Base-by-base conservation (phyloP, 306 rosid genomes). In the Medicago ruthenica region DNA sequence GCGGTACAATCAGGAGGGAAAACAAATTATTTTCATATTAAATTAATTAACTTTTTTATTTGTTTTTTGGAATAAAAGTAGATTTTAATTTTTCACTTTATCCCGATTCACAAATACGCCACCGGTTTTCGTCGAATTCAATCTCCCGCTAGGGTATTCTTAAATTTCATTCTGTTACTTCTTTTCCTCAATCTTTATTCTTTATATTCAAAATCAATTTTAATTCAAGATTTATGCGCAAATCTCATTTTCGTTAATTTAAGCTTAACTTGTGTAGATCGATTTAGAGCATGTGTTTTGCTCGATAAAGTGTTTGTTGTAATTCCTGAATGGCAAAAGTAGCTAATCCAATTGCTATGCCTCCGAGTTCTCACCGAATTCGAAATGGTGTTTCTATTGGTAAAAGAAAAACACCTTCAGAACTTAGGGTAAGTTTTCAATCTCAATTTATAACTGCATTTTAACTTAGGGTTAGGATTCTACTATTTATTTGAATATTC, bases 351-450 rank as follows among this genome's bases (percentile, higher is more conserved):
- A 82, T 81, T 84, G 84, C 87, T 15, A 70, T 85, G 36, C 84
- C 90, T 67, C 71, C 93, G 24, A 78, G 71, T 63, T 82, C 96
- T 73, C 82, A 65, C 73, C 83, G 78, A 78, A 75, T 85, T 9
- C 36, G 78, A 31, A 90, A 83, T 72, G 82, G 70, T 73, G 86
- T 82, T 15, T 44, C 85, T 6, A 48, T 80, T 67, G 85, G 36
- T 42, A 95, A 86, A 66, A 85, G 93, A 87, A 92, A 95, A 83
- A 90, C 98, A 5, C 97, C 97, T 22, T 95, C 96, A 0, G 89
- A 92, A 83, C 89, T 95, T 65, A 84, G 85, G 82, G 87, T 84
- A 44, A 69, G 62, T 77, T 65, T 5, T 21, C 6, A 15, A 31
- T 0, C 73, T 59, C 36, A 47, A 34, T 67, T 31, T 15, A 4